A percentile compares a stretch with the other conserved stretches of the same genome.
These are phyloP conservation scores for Corylus americana DNA, from an alignment of 306 rosid genomes.

Conservation along the genomic window DNA sequence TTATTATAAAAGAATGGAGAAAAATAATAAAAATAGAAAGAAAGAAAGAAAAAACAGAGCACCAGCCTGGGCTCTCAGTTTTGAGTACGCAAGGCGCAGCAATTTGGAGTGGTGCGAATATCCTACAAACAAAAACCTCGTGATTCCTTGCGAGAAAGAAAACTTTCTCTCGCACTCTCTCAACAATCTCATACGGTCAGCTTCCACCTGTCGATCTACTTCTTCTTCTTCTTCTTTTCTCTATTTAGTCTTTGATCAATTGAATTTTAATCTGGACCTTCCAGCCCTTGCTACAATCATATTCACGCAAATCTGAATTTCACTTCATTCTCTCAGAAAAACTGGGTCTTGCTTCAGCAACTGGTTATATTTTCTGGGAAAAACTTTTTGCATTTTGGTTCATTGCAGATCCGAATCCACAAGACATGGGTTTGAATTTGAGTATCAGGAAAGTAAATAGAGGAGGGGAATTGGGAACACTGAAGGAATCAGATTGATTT, in stretches of 20 bases:
- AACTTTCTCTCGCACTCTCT: not conserved
- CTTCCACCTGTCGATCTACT: slow-evolving; percentile 9
- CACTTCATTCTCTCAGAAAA: not conserved
- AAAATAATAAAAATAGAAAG: not conserved
- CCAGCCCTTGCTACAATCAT: not conserved
- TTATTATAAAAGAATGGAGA: no score
- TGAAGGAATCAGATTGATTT: slow-evolving; percentile 24
- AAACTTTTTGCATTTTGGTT: not conserved
- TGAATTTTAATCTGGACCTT: slow-evolving; percentile 3
- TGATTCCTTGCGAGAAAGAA: not conserved
- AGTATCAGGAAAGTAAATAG: not conserved
- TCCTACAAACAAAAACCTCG: no score
- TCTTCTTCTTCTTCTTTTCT: slow-evolving; percentile 3
- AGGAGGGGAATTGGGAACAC: slow-evolving; percentile 12
- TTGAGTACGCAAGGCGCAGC: not conserved
- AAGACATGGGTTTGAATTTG: slow-evolving; percentile 21
- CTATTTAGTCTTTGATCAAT: not conserved
- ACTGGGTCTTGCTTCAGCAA: slow-evolving; percentile 1
- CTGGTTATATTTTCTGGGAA: not conserved
- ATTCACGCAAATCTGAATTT: slow-evolving; percentile 13
- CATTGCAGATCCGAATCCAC: slow-evolving; percentile 49
- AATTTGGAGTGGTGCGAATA: not conserved
- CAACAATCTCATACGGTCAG: slow-evolving; percentile 1
- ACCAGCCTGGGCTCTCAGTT: no score
- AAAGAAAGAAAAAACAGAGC: no score